Evolutionary conservation across 192 early-diverging fungal genomes (phyloP).

Genomic region (Glomus cerebriforme): DNA sequence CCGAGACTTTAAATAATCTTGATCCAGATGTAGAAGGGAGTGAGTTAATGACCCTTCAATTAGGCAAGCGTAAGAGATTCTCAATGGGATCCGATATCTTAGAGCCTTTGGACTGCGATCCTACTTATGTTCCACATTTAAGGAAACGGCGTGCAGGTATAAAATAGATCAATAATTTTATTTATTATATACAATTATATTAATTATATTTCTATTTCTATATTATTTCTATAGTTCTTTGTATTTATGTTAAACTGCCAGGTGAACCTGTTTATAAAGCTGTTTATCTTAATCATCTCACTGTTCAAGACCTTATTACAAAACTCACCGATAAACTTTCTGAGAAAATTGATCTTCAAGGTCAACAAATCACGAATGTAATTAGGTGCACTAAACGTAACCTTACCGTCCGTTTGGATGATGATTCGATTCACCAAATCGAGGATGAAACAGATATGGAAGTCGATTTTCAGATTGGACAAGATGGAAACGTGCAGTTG

Average conservation of each 20-base stretch:
- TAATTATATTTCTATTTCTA: background rate
- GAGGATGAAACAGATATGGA: constrained; percentile 68
- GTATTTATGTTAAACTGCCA: constrained; percentile 59
- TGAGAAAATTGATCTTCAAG: constrained; percentile 51
- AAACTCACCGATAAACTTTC: constrained; percentile 55
- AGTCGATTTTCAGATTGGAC: constrained; percentile 45
- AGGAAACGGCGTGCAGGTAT: constrained; percentile 44
- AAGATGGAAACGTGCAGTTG: constrained; percentile 47
- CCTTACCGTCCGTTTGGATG: constrained; percentile 57
- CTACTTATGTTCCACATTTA: constrained; percentile 60
- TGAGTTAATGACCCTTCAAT: constrained; percentile 32
- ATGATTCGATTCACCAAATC: constrained; percentile 60
- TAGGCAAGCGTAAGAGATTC: constrained; percentile 43
- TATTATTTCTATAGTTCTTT: constrained; percentile 45
- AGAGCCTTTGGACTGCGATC: constrained; percentile 59
- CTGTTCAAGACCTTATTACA: constrained; percentile 50
- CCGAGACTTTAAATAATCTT: constrained; percentile 28
- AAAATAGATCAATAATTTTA: background rate
- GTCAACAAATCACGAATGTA: constrained; percentile 41
- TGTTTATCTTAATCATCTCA: constrained; percentile 62
- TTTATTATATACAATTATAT: background rate
- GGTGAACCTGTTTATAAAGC: constrained; percentile 59
- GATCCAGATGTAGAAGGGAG: constrained; percentile 31
- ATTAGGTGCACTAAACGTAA: constrained; percentile 55
- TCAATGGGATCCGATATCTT: constrained; percentile 41